Conservation (phyloP, 495 filamentous ascomycete genomes). For the Glutinoglossum americanum region DNA sequence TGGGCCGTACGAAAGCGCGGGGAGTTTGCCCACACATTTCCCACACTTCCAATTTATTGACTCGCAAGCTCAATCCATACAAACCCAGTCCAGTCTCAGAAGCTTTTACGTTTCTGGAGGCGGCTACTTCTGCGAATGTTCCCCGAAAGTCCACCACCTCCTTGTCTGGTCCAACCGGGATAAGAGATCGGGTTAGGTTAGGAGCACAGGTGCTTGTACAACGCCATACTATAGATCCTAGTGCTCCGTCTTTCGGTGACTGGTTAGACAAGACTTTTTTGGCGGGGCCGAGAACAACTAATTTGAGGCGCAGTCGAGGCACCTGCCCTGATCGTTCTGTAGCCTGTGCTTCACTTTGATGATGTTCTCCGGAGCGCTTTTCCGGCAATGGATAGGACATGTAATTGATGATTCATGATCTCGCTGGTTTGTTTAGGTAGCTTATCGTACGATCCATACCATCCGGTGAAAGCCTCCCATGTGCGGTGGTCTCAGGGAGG, state of each 20-base stretch:
- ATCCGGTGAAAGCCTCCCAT: too few species aligned
- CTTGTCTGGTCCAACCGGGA: background rate
- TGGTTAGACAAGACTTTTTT: background rate
- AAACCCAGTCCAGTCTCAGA: background rate
- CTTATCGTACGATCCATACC: too few species aligned
- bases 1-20: too few species aligned
- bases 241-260: background rate
- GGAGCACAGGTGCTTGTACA: background rate
- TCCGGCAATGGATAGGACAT: background rate
- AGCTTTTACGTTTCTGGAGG: background rate
- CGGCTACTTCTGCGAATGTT: background rate
- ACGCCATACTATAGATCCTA: background rate
- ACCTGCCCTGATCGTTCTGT: background rate
- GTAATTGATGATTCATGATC: too few species aligned
- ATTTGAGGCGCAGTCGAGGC: background rate
- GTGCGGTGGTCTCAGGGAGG: too few species aligned
- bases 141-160: background rate
- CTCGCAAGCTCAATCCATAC: background rate
- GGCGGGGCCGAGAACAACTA: background rate
- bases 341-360: background rate
- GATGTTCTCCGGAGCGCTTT: background rate
- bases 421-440: too few species aligned
- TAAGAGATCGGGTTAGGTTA: background rate
- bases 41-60: background rate
- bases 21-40: too few species aligned